Conservation (phyloP, 108 stramenopile genomes). For the Pseudonitzschia delicatissima region DNA sequence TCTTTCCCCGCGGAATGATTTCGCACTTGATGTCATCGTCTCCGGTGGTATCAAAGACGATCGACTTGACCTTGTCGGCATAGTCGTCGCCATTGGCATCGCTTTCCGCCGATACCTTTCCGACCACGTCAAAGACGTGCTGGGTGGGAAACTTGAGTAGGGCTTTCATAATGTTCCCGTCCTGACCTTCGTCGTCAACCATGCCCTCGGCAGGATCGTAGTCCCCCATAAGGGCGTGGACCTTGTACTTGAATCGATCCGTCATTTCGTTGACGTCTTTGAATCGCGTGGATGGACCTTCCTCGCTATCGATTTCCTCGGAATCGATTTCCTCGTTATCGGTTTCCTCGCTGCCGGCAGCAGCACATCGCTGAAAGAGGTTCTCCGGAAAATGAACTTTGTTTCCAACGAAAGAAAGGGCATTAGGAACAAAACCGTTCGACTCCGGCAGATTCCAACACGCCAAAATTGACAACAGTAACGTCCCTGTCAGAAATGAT, state of each 20-base stretch:
- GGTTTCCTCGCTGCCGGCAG: neutral
- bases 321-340: neutral
- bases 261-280: conserved; percentile 57
- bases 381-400: neutral
- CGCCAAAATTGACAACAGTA: neutral
- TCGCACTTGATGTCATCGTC: conserved; percentile 39
- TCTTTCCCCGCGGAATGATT: conserved; percentile 61
- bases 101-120: conserved; percentile 23
- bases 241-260: conserved; percentile 81
- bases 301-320: neutral
- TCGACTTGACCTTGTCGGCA: conserved; percentile 44
- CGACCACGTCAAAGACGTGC: conserved; percentile 67
- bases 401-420: neutral
- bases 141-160: conserved; percentile 61
- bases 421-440: neutral
- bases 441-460: neutral
- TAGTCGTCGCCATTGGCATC: conserved; percentile 28
- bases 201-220: conserved; percentile 56
- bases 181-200: conserved; percentile 61
- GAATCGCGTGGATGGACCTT: conserved; percentile 1
- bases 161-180: conserved; percentile 66
- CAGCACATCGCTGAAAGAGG: neutral
- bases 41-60: conserved; percentile 44
- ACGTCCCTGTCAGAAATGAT: neutral
- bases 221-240: conserved; percentile 74